Base-by-base conservation (phyloP, 2,329 filamentous ascomycete genomes). In the Pseudogymnoascus sp. region DNA sequence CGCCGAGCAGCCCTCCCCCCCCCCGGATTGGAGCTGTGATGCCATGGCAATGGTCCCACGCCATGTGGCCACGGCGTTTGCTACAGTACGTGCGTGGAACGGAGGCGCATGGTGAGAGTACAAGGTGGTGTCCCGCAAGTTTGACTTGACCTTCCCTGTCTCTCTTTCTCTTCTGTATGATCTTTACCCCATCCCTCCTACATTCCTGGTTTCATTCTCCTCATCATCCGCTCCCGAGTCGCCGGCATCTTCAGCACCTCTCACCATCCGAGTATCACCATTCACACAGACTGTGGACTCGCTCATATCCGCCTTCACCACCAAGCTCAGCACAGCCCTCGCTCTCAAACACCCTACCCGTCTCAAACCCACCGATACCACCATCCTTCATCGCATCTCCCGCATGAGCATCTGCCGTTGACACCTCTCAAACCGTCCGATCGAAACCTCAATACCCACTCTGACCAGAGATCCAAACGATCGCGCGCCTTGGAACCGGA, bases 401-500 rank as follows among this genome's bases (percentile, higher is more conserved):
- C 25, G 46, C 46, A 53, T 53, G 46, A 53, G 31, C 25, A 53
- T 53, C 25, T 53, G 46, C 46, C 46, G 50, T 18, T 34, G 50
- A 56, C 50, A 56, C 12, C 50, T 31, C 46, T n/a, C 25, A 53
- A 53, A 18, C n/a, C 46, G 46, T 53, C 46, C 46, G 46, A 31
- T 53, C 46, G 46, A 53, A 53, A 53, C 46, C 46, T 56, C 50
- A 56, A 56, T 56, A 56, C 10, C 46, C 50, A 56, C 50, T 56
- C 8, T 28, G 50, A 34, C 50, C 50, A 56, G 25, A 56, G 50
- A 56, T 34, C 28, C n/a, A 56, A 56, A 56, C 50, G 28, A 56
- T 56, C 50, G 50, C 28, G 50, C 28, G 28, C 50, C 16, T 16
- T 56, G 28, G 50, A 56, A 56, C 50, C 50, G 50, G 50, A 56